Evolutionary conservation across 352 stramenopile genomes (phyloP).

Genomic region (Albugo laibachii): DNA sequence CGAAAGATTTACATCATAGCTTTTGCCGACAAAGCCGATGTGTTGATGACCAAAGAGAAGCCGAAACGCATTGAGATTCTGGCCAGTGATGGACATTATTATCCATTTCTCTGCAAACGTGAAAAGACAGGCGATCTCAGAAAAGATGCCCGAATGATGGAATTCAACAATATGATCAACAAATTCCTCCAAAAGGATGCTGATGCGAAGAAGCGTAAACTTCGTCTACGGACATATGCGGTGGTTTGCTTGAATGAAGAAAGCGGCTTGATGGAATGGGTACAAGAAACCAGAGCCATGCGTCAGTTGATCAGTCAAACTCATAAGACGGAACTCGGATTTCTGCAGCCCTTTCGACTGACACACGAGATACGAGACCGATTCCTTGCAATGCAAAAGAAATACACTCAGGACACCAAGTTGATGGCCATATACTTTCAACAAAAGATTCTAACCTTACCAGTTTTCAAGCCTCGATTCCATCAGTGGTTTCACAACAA

Average conservation of each 20-base stretch:
- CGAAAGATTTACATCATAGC: slow-evolving; percentile 70
- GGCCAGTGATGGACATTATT: slow-evolving; percentile 44
- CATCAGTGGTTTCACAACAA: slow-evolving; percentile 99
- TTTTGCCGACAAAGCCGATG: slow-evolving; percentile 81
- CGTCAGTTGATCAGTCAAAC: slow-evolving; percentile 73
- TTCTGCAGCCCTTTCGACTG: slow-evolving; percentile 56
- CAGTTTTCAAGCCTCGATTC: slow-evolving; percentile 87
- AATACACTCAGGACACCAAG: slow-evolving; percentile 57
- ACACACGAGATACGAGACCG: slow-evolving; percentile 68
- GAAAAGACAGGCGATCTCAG: slow-evolving; percentile 97
- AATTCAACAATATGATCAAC: slow-evolving; percentile 99
- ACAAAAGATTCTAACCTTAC: slow-evolving; percentile 30
- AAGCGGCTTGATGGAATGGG: slow-evolving; percentile 99
- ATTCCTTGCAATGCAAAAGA: slow-evolving; percentile 80
- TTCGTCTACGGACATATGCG: slow-evolving; percentile 95
- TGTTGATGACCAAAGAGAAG: slow-evolving; percentile 98
- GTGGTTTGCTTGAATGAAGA: slow-evolving; percentile 99
- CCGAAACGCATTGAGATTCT: slow-evolving; percentile 94
- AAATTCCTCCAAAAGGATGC: slow-evolving; percentile 87
- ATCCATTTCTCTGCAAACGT: slow-evolving; percentile 90
- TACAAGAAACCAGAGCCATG: slow-evolving; percentile 93
- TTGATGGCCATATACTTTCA: slow-evolving; percentile 55
- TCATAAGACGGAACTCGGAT: slow-evolving; percentile 70
- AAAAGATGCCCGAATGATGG: slow-evolving; percentile 99
- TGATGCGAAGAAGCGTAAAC: slow-evolving; percentile 76